Base-by-base conservation (phyloP, 2,329 filamentous ascomycete species). In the Colletotrichum orbiculare region DNA sequence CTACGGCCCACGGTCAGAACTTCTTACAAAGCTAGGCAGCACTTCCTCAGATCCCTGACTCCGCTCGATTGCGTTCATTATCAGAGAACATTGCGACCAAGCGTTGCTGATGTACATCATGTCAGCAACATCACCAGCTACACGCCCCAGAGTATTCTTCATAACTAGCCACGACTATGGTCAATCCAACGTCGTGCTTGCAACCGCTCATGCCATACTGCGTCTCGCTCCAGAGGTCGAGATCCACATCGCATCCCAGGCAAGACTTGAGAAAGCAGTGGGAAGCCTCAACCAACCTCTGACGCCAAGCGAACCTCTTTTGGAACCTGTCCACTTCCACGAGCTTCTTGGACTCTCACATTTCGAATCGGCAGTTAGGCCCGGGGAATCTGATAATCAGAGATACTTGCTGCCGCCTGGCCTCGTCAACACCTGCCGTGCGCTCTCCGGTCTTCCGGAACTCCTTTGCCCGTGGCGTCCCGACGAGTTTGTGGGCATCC, bases 91-190 rank as follows among this genome's bases (percentile, higher is more conserved):
- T 25, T 1, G 25, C 25, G 4, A 25, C 25, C 25, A 25, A 25
- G 25, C 25, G 25, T 25, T 25, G 25, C 25, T 25, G 4, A 25
- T 25, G 25, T 8, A 47, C 15, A 9, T 11, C 8, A 8, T 4
- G 3, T 11, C 10, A 34, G 12, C 4, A 34, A 15, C 17, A 15
- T 10, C n/a, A 34, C 3, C 42, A 39, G n/a, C 42, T 9, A 57
- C 48, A 34, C 37, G 12, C 7, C 45, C 58, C 8, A 72, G 61
- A 50, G 73, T 82, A 8, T 71, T 84, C 1, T 77, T 84, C 46
- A 68, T 84, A 45, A 79, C 81, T 4, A 82, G 79, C 68, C 74
- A 75, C 54, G 82, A 84, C 60, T 76, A 77, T 63, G 82, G 82
- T 4, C 79, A 83, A 60, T 77, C 79, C 15, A 84, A 82, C 68